Base-by-base conservation (phyloP, 2,329 filamentous ascomycete genomes). In the Colletotrichum acutatum region DNA sequence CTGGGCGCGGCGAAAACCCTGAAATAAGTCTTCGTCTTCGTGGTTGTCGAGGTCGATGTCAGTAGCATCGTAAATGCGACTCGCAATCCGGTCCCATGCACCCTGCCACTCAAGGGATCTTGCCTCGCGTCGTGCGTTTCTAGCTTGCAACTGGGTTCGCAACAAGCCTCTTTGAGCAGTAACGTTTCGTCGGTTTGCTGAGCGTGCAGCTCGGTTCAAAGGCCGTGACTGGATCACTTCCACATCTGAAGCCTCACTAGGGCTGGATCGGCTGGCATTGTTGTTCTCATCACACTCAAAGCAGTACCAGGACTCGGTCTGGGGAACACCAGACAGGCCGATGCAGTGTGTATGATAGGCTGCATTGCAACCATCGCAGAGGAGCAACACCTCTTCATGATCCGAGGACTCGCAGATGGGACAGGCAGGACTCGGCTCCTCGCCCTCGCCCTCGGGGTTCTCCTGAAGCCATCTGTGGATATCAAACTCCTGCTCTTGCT, bases 281-380 rank as follows among this genome's bases (percentile, higher is more conserved):
- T 89, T 84, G 28, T 88, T 80, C 74, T 89, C 87, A 74, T 86
- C 82, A 83, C 97, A 99, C 78, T 93, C 91, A 82, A 97, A 92
- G 85, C 97, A 99, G 82, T 96, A 98, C 95, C 96, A 99, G 42
- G 57, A 74, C 76, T 92, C 87, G 32, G 93, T 94, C 34, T 88
- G 84, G 26, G 95, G 95, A 68, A 97, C 90, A 66, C 87, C 85
- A 73, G 95, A 92, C 62, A 98, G 88, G 42, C 94, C 95, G 74
- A 97, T 90, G 82, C 97, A 99, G 82, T 97, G 94, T 60, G 95
- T 95, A 82, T 99, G 97, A 78, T 96, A 98, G 56, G 94, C 90
- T 42, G 92, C 92, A 85, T 97, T 93, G 85, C 97, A 99, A 79
- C 91, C 92, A 82, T 98, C 95, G 84, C 97, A 99, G 74, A 97